phyloP scores from a whole-genome alignment of 768 basidiomycete genomes.

The Naganishia onofrii region DNA sequence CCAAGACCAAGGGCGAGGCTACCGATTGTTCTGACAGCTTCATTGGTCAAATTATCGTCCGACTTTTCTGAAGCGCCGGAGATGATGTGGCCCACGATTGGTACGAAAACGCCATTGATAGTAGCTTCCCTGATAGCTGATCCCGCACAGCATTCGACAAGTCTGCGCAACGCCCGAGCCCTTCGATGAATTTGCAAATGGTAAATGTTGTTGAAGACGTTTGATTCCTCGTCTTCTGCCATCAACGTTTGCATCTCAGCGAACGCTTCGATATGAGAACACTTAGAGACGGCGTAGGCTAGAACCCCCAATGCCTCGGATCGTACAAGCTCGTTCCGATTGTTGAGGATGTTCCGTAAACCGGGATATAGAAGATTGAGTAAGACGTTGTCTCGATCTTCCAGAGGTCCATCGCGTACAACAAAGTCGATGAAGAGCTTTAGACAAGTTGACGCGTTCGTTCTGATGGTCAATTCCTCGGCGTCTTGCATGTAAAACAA shows the following conservation, averaged over 20 bases:
- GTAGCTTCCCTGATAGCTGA: conserved; percentile 67
- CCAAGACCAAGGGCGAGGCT: conserved; percentile 69
- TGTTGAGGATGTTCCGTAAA: conserved; percentile 72
- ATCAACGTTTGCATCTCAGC: conserved; percentile 78
- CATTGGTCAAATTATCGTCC: conserved; percentile 85
- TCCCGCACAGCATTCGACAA: conserved; percentile 71
- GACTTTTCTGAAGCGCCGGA: conserved; percentile 57
- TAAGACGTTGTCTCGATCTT: conserved; percentile 55
- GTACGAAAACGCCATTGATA: conserved; percentile 77
- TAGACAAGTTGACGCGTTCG: conserved; percentile 71
- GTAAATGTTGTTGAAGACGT: conserved; percentile 92
- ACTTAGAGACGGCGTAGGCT: conserved; percentile 68
- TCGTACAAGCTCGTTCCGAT: conserved; percentile 81
- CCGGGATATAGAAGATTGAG: conserved; percentile 69
- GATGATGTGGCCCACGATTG: conserved; percentile 79
- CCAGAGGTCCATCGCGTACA: conserved; percentile 37
- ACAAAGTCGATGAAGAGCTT: conserved; percentile 70
- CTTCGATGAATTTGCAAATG: conserved; percentile 91
- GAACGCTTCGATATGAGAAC: conserved; percentile 61
- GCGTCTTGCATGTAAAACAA: conserved; percentile 84
- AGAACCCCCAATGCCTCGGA: conserved; percentile 76
- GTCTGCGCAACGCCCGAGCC: conserved; percentile 76
- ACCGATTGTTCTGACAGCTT: conserved; percentile 77
- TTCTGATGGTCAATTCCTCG: conserved; percentile 79
- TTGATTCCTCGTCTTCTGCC: conserved; percentile 87